Evolutionary conservation across 2,329 filamentous ascomycete species (phyloP).

Genomic region (Blastomyces emzantsi): DNA sequence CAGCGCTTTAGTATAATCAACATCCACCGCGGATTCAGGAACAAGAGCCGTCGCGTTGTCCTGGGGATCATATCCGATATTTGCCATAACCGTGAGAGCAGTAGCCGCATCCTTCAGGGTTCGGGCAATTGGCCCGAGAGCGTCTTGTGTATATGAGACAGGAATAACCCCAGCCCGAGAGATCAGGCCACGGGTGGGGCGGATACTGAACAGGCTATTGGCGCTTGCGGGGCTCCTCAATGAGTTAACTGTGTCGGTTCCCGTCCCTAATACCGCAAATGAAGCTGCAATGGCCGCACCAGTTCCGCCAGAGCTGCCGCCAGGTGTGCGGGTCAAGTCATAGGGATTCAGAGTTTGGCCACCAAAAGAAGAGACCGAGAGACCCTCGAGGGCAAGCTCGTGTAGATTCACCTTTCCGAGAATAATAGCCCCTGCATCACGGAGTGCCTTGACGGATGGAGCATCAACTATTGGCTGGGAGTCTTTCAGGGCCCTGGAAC

Average conservation of each 20-base stretch:
- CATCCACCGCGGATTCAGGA: conserved; percentile 33
- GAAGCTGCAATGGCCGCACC: conserved; percentile 51
- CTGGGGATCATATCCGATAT: conserved; percentile 41
- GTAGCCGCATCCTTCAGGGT: conserved; percentile 44
- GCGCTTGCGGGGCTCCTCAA: conserved; percentile 54
- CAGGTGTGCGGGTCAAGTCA: conserved; percentile 54
- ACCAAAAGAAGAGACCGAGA: conserved; percentile 53
- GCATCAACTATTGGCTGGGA: conserved; percentile 43
- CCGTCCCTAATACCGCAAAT: conserved; percentile 50
- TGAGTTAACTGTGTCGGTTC: conserved; percentile 55
- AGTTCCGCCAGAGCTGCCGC: conserved; percentile 55
- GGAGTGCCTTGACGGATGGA: conserved; percentile 43
- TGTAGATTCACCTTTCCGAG: conserved; percentile 55
- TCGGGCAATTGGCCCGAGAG: conserved; percentile 47
- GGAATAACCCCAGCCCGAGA: conserved; percentile 46
- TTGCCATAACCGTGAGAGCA: conserved; percentile 46
- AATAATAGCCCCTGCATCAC: conserved; percentile 47
- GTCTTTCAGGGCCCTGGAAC: conserved; percentile 41
- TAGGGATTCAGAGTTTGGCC: conserved; percentile 61
- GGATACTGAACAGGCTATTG: conserved; percentile 51
- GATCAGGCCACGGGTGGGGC: conserved; percentile 49
- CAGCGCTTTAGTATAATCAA: conserved; percentile 40
- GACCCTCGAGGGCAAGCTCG: conserved; percentile 55
- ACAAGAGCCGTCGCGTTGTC: conserved; percentile 24
- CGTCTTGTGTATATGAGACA: conserved; percentile 50